These are phyloP conservation scores for Boletus tomentosulus DNA, from an alignment of 768 basidiomycete species.

Conservation along the genomic window DNA sequence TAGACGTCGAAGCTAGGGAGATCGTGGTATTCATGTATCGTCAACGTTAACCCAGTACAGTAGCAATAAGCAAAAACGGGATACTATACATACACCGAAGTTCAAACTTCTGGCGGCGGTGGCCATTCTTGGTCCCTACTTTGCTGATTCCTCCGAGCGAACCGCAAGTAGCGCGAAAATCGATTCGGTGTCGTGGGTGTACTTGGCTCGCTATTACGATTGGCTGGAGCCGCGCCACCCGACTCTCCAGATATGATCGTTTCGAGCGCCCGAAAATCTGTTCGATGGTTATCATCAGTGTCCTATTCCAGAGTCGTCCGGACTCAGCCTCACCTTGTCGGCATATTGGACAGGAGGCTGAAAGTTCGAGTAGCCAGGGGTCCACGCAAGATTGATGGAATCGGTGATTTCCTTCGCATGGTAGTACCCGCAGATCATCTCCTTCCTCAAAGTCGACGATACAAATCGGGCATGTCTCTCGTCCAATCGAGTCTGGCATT, in stretches of 20 bases:
- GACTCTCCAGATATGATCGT: conserved; percentile 44
- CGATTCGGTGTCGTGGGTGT: conserved; percentile 33
- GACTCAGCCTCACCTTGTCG: conserved; percentile 61
- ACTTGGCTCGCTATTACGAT: conserved; percentile 14
- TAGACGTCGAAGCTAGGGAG: not conserved
- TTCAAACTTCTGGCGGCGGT: conserved; percentile 8
- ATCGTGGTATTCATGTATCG: not conserved
- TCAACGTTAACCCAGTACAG: not conserved
- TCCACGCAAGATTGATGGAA: conserved; percentile 92
- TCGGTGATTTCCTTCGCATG: conserved; percentile 86
- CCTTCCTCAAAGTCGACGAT: conserved; percentile 92
- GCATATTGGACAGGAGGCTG: conserved; percentile 89
- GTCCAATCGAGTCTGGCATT: conserved; percentile 64
- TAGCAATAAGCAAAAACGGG: not conserved
- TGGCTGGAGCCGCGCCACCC: conserved; percentile 9
- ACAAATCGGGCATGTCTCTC: conserved; percentile 92
- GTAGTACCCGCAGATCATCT: conserved; percentile 85
- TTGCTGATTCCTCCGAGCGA: conserved; percentile 47
- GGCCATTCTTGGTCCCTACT: conserved; percentile 30
- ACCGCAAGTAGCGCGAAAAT: conserved; percentile 56
- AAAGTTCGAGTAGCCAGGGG: conserved; percentile 88
- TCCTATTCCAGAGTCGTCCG: not conserved
- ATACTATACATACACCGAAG: not conserved
- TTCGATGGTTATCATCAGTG: not conserved
- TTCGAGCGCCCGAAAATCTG: conserved; percentile 61